Conservation (phyloP, 345 rosid genomes). For the Lenwebbia sp. region DNA sequence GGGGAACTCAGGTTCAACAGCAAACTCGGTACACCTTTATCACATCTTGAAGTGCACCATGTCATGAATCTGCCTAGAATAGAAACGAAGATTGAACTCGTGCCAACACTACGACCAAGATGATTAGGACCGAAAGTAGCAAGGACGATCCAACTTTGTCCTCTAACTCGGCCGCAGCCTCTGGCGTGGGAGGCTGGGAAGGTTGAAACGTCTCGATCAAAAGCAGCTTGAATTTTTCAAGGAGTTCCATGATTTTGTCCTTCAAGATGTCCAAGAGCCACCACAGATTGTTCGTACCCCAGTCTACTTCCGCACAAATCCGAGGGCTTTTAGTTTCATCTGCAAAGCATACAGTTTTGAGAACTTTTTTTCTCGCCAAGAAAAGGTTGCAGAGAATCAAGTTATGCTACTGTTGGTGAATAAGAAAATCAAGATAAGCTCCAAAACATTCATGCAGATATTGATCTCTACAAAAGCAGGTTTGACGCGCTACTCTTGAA, state of each 20-base stretch:
- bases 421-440: background rate
- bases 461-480: background rate
- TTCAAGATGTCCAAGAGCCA: constrained; percentile 29
- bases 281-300: background rate
- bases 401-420: background rate
- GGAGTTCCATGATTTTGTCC: constrained; percentile 18
- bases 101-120: constrained; percentile 31
- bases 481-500: background rate
- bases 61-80: background rate
- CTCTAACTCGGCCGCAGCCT: constrained; percentile 2
- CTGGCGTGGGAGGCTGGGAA: background rate
- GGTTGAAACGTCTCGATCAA: constrained; percentile 16
- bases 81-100: background rate
- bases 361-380: background rate
- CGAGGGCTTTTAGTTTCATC: constrained; percentile 2
- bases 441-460: background rate
- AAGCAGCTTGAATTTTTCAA: constrained; percentile 16
- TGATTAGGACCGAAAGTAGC: constrained; percentile 28
- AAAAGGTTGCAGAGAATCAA: background rate
- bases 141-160: constrained; percentile 27
- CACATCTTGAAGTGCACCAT: background rate
- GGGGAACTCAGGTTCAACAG: background rate
- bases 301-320: constrained; percentile 4
- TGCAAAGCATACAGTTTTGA: background rate
- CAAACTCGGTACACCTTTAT: background rate